These are phyloP conservation scores for Epichloe glyceriae DNA, from an alignment of 2,329 filamentous ascomycete genomes.

Conservation along the genomic window DNA sequence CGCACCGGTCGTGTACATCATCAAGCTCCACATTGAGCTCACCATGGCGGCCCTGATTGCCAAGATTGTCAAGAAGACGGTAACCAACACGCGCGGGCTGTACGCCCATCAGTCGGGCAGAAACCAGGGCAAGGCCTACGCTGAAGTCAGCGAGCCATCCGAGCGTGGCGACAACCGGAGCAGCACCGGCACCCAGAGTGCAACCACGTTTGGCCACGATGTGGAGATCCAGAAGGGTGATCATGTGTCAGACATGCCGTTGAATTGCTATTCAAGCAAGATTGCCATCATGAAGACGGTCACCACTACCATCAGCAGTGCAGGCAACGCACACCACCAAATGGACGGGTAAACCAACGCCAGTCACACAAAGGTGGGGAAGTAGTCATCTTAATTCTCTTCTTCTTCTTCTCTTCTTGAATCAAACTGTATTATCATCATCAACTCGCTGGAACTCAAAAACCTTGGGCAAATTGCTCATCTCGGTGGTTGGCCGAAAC, in stretches of 20 bases:
- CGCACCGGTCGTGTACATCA: slow-evolving; percentile 36
- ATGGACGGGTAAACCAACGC: too few relatives aligned
- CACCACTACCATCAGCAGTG: not conserved
- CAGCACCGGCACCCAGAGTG: not conserved
- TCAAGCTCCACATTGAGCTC: slow-evolving; percentile 41
- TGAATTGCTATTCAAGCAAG: not conserved
- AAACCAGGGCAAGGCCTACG: not conserved
- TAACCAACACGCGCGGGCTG: not conserved
- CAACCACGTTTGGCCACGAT: not conserved
- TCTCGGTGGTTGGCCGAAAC: too few relatives aligned
- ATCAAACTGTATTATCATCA: too few relatives aligned
- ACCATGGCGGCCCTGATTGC: slow-evolving; percentile 38
- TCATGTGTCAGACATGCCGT: not conserved
- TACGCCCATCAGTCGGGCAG: not conserved
- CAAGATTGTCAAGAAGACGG: slow-evolving; percentile 16
- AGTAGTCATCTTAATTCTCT: too few relatives aligned
- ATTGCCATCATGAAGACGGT: not conserved
- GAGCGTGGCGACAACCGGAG: not conserved
- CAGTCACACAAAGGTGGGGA: too few relatives aligned
- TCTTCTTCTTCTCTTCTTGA: too few relatives aligned
- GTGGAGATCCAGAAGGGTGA: slow-evolving; percentile 1
- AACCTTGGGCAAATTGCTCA: too few relatives aligned
- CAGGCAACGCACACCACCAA: not conserved
- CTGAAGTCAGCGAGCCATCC: not conserved
- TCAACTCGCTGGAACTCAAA: too few relatives aligned